Percentiles rank a stretch among this genome's conserved stretches.
phyloP scores from a whole-genome alignment of 306 rosid species.

The Myrica gale region DNA sequence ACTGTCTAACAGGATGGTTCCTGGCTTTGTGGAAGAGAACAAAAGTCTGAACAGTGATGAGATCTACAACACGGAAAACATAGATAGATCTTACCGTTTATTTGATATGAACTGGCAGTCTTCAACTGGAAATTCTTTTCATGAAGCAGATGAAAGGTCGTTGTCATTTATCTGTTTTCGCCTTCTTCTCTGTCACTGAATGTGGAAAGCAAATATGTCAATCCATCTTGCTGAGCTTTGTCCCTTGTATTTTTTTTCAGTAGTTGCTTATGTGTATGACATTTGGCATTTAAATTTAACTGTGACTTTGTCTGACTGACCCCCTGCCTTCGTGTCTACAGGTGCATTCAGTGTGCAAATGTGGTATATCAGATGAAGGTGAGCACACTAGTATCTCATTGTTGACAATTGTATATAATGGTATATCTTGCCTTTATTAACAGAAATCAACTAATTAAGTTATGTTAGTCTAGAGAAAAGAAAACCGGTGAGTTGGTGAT shows the following conservation, averaged over 20 bases:
- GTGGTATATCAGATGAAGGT: constrained; percentile 54
- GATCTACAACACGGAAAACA: constrained; percentile 58
- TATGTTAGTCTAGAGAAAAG: background rate
- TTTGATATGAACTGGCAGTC: constrained; percentile 77
- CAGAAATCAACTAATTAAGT: background rate
- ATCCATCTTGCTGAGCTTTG: background rate
- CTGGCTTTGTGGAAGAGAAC: constrained; percentile 43
- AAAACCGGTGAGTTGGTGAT: background rate
- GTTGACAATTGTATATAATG: constrained; percentile 2
- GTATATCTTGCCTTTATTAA: constrained; percentile 1
- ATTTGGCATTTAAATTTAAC: background rate
- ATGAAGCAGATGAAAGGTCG: constrained; percentile 76
- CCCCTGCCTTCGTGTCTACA: constrained; percentile 27
- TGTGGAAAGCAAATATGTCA: background rate
- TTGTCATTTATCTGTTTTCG: background rate
- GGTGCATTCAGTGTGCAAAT: constrained; percentile 62
- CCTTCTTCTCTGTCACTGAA: background rate
- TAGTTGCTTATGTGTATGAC: background rate
- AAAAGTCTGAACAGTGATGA: constrained; percentile 47
- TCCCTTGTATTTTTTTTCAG: background rate
- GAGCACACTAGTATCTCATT: constrained; percentile 26
- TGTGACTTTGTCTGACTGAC: background rate
- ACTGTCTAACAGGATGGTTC: constrained; percentile 46
- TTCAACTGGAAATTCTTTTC: constrained; percentile 81
- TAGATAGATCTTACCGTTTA: constrained; percentile 62